A percentile compares a stretch with the other conserved stretches of the same genome.
phyloP scores from a whole-genome alignment of 2,329 filamentous ascomycete genomes.

The Cryphonectria radicalis region DNA sequence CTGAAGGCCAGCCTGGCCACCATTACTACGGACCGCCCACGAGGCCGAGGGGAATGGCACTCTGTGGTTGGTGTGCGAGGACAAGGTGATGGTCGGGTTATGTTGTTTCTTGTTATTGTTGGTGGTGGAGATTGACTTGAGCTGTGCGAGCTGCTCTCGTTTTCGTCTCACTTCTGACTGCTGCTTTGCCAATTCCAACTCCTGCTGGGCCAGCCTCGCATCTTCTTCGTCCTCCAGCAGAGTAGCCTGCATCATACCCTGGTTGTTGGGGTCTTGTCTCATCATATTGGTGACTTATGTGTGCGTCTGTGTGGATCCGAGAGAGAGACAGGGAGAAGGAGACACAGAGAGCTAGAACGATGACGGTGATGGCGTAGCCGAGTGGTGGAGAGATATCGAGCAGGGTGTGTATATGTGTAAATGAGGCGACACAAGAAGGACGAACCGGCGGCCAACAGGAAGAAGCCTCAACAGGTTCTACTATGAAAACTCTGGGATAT shows the following conservation, averaged over 20 bases:
- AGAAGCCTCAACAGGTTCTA: not conserved
- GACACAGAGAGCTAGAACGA: not conserved
- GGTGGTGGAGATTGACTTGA: not conserved
- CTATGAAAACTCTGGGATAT: not conserved
- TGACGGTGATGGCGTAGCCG: not conserved
- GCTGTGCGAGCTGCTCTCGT: not conserved
- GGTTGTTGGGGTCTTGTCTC: conserved; percentile 16
- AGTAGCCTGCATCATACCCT: not conserved
- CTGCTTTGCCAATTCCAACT: conserved; percentile 5
- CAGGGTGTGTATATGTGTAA: not conserved
- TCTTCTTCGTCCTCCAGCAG: not conserved
- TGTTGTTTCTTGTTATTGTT: not conserved
- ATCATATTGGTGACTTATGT: conserved; percentile 12
- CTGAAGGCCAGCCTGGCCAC: conserved; percentile 12
- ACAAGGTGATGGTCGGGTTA: conserved; percentile 1
- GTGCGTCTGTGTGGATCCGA: not conserved
- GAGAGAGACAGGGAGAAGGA: not conserved
- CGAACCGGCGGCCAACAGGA: not conserved
- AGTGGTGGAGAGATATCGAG: not conserved
- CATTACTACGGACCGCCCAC: conserved; percentile 14
- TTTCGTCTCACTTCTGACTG: not conserved
- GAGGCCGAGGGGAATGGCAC: conserved; percentile 13
- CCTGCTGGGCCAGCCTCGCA: not conserved
- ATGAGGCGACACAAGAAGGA: not conserved
- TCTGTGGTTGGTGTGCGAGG: conserved; percentile 10